These are phyloP conservation scores for Metroxylon sagu DNA, from an alignment of 176 grass and related monocot species.

Conservation along the genomic window DNA sequence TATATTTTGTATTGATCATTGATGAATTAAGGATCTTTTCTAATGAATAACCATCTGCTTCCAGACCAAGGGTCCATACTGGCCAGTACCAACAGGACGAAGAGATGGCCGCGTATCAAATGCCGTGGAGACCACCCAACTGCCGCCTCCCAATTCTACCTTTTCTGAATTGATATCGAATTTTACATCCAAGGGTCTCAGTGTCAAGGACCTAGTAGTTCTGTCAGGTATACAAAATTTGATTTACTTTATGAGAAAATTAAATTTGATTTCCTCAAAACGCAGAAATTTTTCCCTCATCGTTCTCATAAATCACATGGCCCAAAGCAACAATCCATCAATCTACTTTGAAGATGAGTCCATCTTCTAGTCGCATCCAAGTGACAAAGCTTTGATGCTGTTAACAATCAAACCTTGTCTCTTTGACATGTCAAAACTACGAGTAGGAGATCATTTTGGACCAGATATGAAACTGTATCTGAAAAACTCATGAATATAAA, in stretches of 20 bases:
- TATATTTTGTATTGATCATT: background rate
- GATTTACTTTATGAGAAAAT: too few species aligned
- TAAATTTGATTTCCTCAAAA: too few species aligned
- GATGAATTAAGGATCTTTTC: background rate
- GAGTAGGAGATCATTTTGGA: too few species aligned
- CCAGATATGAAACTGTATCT: too few species aligned
- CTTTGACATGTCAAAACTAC: too few species aligned
- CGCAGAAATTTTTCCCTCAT: too few species aligned
- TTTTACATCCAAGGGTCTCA: constrained; percentile 53
- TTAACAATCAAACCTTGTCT: background rate
- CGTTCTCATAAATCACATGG: too few species aligned
- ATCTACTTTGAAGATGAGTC: too few species aligned
- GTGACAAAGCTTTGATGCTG: background rate
- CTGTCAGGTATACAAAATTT: constrained; percentile 44
- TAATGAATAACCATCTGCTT: background rate
- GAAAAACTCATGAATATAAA: background rate
- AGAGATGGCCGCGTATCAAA: constrained; percentile 55
- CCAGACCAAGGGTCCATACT: constrained; percentile 67
- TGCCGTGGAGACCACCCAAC: constrained; percentile 37
- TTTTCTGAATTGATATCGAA: constrained; percentile 44
- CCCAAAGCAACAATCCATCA: too few species aligned
- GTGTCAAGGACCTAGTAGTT: constrained; percentile 75
- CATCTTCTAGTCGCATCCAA: background rate
- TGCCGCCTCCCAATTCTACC: constrained; percentile 50
- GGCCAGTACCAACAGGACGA: constrained; percentile 57